These are phyloP conservation scores for Lichtheimia ornata DNA, from an alignment of 371 early-diverging fungal species.

Conservation along the genomic window DNA sequence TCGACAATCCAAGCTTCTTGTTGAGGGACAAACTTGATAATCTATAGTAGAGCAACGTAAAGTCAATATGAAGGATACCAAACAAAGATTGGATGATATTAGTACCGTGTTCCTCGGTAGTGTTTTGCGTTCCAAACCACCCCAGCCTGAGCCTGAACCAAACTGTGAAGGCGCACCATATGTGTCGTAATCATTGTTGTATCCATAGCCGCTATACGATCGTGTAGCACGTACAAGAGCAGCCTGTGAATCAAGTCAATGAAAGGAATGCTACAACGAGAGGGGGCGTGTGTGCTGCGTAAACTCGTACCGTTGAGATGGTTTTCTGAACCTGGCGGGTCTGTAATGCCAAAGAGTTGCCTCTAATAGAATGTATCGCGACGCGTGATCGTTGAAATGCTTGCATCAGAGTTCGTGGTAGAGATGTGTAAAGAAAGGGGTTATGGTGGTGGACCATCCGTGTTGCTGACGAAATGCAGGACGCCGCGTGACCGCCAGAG, in stretches of 20 bases:
- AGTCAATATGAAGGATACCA: not conserved
- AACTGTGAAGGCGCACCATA: constrained; percentile 18
- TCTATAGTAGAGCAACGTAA: constrained; percentile 28
- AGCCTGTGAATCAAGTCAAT: too few relatives aligned
- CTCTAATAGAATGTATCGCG: not conserved
- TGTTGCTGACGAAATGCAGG: too few relatives aligned
- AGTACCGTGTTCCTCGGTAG: constrained; percentile 57
- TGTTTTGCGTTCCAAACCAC: constrained; percentile 35
- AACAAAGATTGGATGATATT: too few relatives aligned
- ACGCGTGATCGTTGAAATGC: constrained; percentile 6
- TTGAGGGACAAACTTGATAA: constrained; percentile 96
- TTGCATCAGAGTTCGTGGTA: not conserved
- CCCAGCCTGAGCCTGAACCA: constrained; percentile 26
- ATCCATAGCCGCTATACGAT: constrained; percentile 38
- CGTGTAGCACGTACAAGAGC: not conserved
- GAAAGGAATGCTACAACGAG: too few relatives aligned
- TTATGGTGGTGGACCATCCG: too few relatives aligned
- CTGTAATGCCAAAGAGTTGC: too few relatives aligned
- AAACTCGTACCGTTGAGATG: too few relatives aligned
- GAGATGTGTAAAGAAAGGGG: too few relatives aligned
- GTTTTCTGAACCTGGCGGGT: too few relatives aligned
- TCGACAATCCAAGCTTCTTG: constrained; percentile 96
- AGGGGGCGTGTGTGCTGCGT: too few relatives aligned
- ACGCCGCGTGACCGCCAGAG: too few relatives aligned
- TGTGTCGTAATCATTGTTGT: constrained; percentile 43